Evolutionary conservation across 352 stramenopile genomes (phyloP), one percentile per base, ranked within the genome.

Genomic region (Peronospora tabacina): DNA sequence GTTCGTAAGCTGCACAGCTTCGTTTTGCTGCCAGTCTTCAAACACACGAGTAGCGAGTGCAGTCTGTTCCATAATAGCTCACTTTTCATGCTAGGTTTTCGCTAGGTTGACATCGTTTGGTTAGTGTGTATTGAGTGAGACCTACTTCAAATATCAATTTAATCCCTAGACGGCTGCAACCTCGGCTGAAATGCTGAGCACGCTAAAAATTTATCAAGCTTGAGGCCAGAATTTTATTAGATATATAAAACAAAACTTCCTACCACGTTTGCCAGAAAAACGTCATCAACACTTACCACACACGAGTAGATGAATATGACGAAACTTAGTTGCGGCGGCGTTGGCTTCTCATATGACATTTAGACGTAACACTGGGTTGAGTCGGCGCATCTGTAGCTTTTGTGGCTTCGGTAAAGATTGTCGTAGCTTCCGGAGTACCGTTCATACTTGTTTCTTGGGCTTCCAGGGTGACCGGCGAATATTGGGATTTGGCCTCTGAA

Each of bases 251-350:
- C 52, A 52, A 33, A 12, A 13, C 20, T 59, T 39, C 44, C 24
- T 52, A 59, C 33, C 46, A n/a, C n/a, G n/a, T n/a, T n/a, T n/a
- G n/a, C n/a, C n/a, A n/a, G n/a, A n/a, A n/a, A n/a, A n/a, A n/a
- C n/a, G 40, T 61, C 57, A 44, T 33, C 37, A 57, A 61, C 45
- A 19, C 42, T 52, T 58, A 66, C 52, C 44, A 45, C 40, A 9
- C n/a, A 46, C 22, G 22, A 26, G 5, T 7, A 59, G 42, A 52
- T 26, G 40, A 30, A 43, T 22, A 8, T 5, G 15, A 32, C n/a
- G 4, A 34, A 19, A 24, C 16, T 32, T 55, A 59, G 34, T 62
- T 62, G 20, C 54, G 49, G n/a, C 54, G 57, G 38, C 38, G 46
- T 42, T 35, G 41, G n/a, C 46, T 30, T 45, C 44, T 42, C 41